These are phyloP conservation scores for Fraxinus latifolia DNA, from an alignment of 305 asterid species.

Conservation along the genomic window DNA sequence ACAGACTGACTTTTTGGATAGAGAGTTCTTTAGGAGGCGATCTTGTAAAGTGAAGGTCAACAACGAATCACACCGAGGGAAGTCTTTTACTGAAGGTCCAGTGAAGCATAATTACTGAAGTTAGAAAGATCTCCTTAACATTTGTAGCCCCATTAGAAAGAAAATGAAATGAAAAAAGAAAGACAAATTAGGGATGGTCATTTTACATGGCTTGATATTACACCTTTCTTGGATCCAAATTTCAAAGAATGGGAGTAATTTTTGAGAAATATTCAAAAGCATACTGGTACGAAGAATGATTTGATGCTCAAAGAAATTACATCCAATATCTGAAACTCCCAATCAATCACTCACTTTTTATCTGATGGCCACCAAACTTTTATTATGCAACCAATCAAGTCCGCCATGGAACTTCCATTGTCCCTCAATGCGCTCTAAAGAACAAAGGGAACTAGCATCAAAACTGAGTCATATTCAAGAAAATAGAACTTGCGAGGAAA, in stretches of 20 bases:
- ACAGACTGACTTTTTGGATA: background rate
- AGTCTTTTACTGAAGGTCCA: slow-evolving; percentile 3
- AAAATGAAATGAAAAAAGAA: background rate
- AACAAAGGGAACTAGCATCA: slow-evolving; percentile 14
- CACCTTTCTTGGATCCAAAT: background rate
- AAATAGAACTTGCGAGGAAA: background rate
- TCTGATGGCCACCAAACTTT: slow-evolving; percentile 99
- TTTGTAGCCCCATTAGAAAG: background rate
- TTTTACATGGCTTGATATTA: background rate
- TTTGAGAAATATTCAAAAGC: slow-evolving; percentile 5
- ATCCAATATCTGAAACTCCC: background rate
- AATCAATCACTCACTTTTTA: slow-evolving; percentile 59
- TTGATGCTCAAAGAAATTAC: slow-evolving; percentile 6
- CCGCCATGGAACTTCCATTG: slow-evolving; percentile 42
- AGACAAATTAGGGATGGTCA: background rate
- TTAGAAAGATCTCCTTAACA: slow-evolving; percentile 11
- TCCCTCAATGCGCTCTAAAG: slow-evolving; percentile 69
- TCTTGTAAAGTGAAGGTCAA: background rate
- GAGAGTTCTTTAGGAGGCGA: background rate
- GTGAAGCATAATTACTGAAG: slow-evolving; percentile 14
- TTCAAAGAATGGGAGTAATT: slow-evolving; percentile 15
- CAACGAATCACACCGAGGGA: background rate
- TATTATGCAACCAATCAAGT: slow-evolving; percentile 77
- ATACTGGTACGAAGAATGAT: background rate
- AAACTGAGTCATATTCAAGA: slow-evolving; percentile 11